phyloP scores from a whole-genome alignment of 345 rosid species.

The Bruguiera parviflora region DNA sequence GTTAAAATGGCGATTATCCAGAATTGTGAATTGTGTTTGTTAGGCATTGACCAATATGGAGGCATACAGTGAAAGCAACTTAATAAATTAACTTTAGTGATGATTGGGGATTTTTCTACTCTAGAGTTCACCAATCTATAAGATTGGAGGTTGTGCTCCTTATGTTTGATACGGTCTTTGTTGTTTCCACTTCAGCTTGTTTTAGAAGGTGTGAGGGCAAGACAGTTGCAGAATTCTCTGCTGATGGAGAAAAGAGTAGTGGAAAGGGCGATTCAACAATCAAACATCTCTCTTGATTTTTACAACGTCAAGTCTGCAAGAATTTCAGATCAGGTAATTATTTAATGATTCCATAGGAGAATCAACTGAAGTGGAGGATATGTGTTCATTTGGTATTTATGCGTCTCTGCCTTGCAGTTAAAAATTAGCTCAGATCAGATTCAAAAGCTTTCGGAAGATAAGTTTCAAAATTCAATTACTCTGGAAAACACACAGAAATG shows the following conservation, averaged over 20 bases:
- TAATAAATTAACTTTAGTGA: no score
- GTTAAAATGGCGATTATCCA: no score
- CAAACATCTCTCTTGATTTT: constrained; percentile 59
- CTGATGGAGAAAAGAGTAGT: constrained; percentile 52
- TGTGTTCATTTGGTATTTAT: constrained; percentile 5
- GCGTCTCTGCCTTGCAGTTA: constrained; percentile 51
- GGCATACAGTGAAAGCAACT: no score
- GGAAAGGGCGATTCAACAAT: constrained; percentile 72
- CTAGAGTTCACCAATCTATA: no score
- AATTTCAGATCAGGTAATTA: constrained; percentile 82
- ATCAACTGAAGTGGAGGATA: not conserved
- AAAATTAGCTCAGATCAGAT: constrained; percentile 59
- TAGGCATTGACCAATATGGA: no score
- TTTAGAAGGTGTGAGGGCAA: constrained; percentile 74
- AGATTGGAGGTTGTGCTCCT: not conserved
- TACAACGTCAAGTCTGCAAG: constrained; percentile 58
- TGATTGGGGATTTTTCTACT: no score
- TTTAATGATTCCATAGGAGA: constrained; percentile 1
- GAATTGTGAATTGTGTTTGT: no score
- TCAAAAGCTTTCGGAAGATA: constrained; percentile 70
- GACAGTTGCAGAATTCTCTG: constrained; percentile 62
- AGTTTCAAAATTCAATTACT: constrained; percentile 41
- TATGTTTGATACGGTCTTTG: constrained; percentile 15
- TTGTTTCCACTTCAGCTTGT: constrained; percentile 56
- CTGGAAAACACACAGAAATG: constrained; percentile 61